Conservation (phyloP, 1,139 yeast genomes). For the Debaryomyces sp. region DNA sequence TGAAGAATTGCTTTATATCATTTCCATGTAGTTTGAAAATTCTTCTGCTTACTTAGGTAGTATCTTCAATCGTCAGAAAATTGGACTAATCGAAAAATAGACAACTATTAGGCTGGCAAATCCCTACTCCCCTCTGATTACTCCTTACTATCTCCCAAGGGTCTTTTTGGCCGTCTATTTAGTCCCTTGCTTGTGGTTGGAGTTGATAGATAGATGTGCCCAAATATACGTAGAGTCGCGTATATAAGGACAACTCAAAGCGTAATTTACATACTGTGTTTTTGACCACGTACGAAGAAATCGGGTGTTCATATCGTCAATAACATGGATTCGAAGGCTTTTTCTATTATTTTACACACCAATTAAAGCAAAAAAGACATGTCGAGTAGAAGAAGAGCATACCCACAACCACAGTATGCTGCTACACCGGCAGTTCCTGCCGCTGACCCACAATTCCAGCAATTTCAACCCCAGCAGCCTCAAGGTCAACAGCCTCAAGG, state of each 20-base stretch:
- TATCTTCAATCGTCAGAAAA: too few species aligned
- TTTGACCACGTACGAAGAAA: conserved; percentile 9
- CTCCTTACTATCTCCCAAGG: too few species aligned
- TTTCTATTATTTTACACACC: neutral
- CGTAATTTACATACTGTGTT: conserved; percentile 1
- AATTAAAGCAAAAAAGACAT: conserved; percentile 15
- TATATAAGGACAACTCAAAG: fast-evolving
- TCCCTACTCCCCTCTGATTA: neutral
- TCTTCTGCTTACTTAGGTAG: too few species aligned
- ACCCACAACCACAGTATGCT: conserved; percentile 66
- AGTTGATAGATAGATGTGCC: neutral
- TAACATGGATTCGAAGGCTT: neutral
- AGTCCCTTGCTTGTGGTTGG: neutral
- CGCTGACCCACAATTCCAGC: conserved; percentile 16
- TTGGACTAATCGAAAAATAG: too few species aligned
- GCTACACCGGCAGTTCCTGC: conserved; percentile 33
- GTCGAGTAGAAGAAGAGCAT: conserved; percentile 58
- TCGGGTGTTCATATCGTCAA: conserved; percentile 4
- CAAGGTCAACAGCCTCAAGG: conserved; percentile 10
- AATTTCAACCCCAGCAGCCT: conserved; percentile 13
- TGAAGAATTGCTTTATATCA: neutral
- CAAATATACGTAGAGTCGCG: neutral
- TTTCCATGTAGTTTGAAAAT: too few species aligned
- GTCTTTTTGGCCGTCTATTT: neutral
- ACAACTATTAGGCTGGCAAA: too few species aligned